Percentiles rank a stretch among this genome's conserved stretches.
phyloP scores from a whole-genome alignment of 164 flowering plant species.

The Stephania yunnanensis region DNA sequence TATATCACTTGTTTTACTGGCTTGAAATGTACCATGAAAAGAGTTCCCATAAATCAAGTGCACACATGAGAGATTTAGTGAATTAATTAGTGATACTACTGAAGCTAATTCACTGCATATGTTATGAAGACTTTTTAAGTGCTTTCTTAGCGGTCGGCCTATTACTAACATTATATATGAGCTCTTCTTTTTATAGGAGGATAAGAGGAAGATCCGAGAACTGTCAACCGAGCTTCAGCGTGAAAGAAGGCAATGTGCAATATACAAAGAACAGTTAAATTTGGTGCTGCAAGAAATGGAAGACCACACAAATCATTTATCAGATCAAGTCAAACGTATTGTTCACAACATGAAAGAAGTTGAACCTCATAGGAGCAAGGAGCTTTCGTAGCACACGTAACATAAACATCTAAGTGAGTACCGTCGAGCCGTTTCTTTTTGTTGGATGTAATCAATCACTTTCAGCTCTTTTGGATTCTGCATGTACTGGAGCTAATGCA shows the following conservation, averaged over 20 bases:
- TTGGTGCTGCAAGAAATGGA: conserved; percentile 23
- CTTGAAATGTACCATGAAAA: background rate
- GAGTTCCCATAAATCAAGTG: background rate
- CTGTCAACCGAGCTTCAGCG: conserved; percentile 25
- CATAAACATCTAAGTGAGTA: conserved; percentile 2
- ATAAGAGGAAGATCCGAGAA: conserved; percentile 24
- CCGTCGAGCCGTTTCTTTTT: background rate
- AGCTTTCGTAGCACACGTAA: background rate
- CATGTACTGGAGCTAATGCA: background rate
- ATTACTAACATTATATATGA: background rate
- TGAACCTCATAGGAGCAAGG: conserved; percentile 20
- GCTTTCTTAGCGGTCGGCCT: background rate
- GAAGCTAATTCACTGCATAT: background rate
- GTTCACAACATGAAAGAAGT: conserved; percentile 19
- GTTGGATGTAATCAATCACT: background rate
- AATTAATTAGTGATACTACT: background rate
- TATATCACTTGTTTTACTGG: background rate
- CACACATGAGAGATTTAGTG: background rate
- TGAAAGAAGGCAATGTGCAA: conserved; percentile 22
- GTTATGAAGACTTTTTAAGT: background rate
- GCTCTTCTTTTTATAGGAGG: conserved; percentile 16
- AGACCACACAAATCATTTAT: conserved; percentile 20
- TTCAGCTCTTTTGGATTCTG: background rate
- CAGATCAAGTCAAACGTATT: conserved; percentile 23
- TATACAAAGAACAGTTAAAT: conserved; percentile 23